Conservation (phyloP, 2,329 filamentous ascomycete species). For the Colletotrichum simmondsii region DNA sequence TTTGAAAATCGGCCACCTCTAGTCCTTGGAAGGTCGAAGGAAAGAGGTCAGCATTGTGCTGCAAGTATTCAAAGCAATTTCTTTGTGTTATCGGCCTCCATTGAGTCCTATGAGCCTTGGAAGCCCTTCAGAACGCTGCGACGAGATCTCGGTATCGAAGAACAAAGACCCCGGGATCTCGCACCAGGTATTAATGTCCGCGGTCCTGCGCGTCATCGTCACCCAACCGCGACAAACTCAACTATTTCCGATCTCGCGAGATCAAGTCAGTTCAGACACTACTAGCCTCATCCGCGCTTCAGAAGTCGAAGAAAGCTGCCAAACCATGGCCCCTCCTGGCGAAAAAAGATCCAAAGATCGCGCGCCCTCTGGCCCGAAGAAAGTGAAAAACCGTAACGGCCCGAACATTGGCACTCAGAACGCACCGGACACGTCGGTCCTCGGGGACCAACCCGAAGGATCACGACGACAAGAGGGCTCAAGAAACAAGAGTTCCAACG, state of each 20-base stretch:
- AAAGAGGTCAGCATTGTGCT: neutral
- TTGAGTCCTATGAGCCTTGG: neutral
- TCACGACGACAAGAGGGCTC: neutral
- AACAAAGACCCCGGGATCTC: neutral
- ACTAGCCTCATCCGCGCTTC: neutral
- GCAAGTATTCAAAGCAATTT: neutral
- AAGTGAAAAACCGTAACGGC: neutral
- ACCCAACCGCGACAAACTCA: neutral
- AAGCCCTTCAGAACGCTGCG: neutral
- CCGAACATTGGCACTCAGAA: neutral
- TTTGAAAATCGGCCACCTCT: neutral
- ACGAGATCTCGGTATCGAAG: neutral
- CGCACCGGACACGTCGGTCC: neutral
- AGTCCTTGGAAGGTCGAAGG: neutral
- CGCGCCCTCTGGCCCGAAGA: neutral
- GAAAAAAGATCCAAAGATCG: neutral
- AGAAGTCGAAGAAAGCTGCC: neutral
- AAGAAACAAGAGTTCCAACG: neutral
- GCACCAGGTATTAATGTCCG: conserved; percentile 1
- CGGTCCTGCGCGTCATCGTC: neutral
- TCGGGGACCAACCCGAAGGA: neutral
- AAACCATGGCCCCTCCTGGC: neutral
- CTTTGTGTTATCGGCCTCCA: neutral
- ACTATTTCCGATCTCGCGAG: neutral
- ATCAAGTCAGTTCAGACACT: neutral